Evolutionary conservation across 2,329 filamentous ascomycete genomes (phyloP), one percentile per base, ranked within the genome.

Genomic region (Epichloe bromicola): DNA sequence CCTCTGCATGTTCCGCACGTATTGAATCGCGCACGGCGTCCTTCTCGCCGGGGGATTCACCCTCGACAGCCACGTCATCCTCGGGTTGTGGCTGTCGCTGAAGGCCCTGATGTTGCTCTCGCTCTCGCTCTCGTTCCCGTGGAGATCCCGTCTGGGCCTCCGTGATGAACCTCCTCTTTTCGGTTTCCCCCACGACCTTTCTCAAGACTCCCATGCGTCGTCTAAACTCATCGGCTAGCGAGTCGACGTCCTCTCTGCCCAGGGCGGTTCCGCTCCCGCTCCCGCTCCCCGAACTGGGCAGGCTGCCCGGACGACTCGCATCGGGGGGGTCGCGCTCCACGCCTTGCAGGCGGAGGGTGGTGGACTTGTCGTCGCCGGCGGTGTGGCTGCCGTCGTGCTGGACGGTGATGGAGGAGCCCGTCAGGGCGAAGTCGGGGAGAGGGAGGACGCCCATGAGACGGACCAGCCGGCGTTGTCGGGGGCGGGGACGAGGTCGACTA

Each of bases 381-480:
- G 58, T 58, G 20, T 61, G 63, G n/a, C 3, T 58, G 20, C 60
- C 63, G 37, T 65, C 67, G 49, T 68, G 69, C 46, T 67, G 72
- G 19, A 67, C 67, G 14, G 61, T 57, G 42, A 80, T 60, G 49
- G 65, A 67, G 14, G 74, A 67, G 43, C 67, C 67, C 1, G 73
- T 73, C 43, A 80, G 71, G 45, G 80, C 78, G 83, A 91, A 97
- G 47, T 84, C 78, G 82, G 70, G 8, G 80, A 85, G 12, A 96
- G 70, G 55, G 84, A 89, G 41, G 85, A 80, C 1, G 86, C 85
- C 51, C 79, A 80, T 0, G 78, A 71, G 1, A 97, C 78, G 26
- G 67, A 66, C 65, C 76, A 79, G 4, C 70, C 66, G 7, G 64
- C 60, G 14, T 68, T 65, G 14, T 67, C 65, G 17, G 62, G 51